Percentiles rank a stretch among this genome's conserved stretches.
Evolutionary conservation across 148 eudicot species (phyloP).

Genomic region (Camellia sinensis): DNA sequence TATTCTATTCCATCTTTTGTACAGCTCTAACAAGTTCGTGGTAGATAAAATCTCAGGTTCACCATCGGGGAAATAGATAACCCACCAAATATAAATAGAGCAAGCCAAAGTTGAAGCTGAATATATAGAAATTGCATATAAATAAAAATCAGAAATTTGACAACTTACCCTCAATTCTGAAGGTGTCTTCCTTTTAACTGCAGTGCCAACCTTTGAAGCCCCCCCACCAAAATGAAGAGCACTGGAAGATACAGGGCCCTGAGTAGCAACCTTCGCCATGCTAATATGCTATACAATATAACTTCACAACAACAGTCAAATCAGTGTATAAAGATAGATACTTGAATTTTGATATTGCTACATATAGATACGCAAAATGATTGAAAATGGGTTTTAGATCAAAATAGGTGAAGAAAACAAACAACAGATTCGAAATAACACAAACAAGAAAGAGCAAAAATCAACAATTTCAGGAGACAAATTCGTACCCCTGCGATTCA

Average conservation of each 20-base stretch:
- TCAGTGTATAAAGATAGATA: neutral
- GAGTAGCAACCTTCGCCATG: constrained; percentile 77
- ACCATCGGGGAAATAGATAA: neutral
- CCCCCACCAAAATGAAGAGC: constrained; percentile 42
- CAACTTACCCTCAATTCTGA: constrained; percentile 73
- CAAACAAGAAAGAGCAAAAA: neutral
- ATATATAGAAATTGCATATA: neutral
- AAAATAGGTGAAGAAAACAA: neutral
- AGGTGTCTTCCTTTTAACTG: constrained; percentile 76
- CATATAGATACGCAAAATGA: neutral
- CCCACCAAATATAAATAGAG: neutral
- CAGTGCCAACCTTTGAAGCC: constrained; percentile 31
- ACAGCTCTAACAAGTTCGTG: neutral
- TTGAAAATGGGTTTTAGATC: neutral
- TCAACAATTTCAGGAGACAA: neutral
- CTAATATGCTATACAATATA: neutral
- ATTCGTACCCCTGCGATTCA: neutral
- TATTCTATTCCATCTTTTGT: neutral
- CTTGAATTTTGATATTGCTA: too few relatives aligned
- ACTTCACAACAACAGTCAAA: neutral
- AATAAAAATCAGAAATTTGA: neutral
- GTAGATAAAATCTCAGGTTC: neutral
- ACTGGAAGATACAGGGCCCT: constrained; percentile 42
- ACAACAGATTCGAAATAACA: too few relatives aligned
- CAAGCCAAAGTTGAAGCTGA: neutral